Evolutionary conservation across 768 basidiomycete genomes (phyloP).

Genomic region (Termitomyces sp.): DNA sequence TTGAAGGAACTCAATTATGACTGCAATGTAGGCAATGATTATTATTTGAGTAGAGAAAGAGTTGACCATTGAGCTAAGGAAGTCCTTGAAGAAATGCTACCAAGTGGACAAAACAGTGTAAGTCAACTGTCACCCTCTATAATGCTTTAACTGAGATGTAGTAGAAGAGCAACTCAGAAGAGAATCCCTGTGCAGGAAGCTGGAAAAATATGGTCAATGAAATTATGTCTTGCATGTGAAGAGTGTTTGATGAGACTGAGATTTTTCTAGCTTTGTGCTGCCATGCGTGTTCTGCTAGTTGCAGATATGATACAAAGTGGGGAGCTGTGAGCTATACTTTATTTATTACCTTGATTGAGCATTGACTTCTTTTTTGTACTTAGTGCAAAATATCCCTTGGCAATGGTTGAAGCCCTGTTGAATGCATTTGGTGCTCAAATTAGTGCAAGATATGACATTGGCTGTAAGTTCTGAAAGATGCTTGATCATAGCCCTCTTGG

Average conservation of each 20-base stretch:
- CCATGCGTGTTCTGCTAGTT: not conserved
- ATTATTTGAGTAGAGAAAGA: too few relatives aligned
- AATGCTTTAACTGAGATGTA: not conserved
- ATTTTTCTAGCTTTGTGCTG: not conserved
- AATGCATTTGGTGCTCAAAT: conserved; percentile 9
- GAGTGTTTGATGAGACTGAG: not conserved
- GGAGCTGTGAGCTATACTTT: conserved; percentile 14
- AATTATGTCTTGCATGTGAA: not conserved
- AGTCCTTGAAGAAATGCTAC: not conserved
- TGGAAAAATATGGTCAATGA: not conserved
- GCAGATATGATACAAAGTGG: not conserved
- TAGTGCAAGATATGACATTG: conserved; percentile 18
- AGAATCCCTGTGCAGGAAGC: not conserved
- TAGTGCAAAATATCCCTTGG: conserved; percentile 18
- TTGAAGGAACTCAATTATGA: not conserved
- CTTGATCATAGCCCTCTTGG: too few relatives aligned
- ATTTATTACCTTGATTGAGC: too few relatives aligned
- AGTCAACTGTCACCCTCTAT: too few relatives aligned
- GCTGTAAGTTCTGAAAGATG: too few relatives aligned
- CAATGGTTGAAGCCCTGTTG: conserved; percentile 13
- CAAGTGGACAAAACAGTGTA: not conserved
- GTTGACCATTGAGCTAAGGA: too few relatives aligned
- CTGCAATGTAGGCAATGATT: too few relatives aligned
- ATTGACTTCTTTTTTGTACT: not conserved
- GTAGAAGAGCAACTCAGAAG: not conserved